Conservation (phyloP, 441 rosid species). For the Biscutella auriculata region DNA sequence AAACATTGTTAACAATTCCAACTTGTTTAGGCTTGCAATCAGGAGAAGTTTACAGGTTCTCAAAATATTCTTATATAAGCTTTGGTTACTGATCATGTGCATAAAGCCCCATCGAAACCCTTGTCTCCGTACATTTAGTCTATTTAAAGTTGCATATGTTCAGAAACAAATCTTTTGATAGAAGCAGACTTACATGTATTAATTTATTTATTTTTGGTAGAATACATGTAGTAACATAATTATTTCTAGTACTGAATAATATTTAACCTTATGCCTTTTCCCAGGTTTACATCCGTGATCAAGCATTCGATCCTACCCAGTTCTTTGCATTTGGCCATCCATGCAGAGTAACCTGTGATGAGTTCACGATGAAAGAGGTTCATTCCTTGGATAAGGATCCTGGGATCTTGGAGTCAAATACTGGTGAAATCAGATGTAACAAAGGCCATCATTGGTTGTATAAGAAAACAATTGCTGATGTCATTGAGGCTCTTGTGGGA, state of each 20-base stretch:
- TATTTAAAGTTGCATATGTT: neutral
- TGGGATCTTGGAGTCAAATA: conserved; percentile 23
- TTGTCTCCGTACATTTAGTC: neutral
- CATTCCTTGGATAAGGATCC: conserved; percentile 29
- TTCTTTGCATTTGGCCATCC: conserved; percentile 74
- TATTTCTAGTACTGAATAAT: neutral
- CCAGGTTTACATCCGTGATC: conserved; percentile 91
- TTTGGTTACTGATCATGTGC: conserved; percentile 5
- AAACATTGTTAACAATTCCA: conserved; percentile 67
- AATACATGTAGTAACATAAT: neutral
- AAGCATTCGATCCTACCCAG: conserved; percentile 67
- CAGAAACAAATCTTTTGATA: conserved; percentile 1
- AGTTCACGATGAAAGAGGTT: conserved; percentile 30
- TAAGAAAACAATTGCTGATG: conserved; percentile 86
- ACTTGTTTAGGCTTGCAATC: conserved; percentile 60
- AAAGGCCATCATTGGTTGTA: conserved; percentile 76
- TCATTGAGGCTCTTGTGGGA: conserved; percentile 89
- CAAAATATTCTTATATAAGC: neutral
- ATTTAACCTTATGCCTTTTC: conserved; percentile 5
- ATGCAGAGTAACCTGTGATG: conserved; percentile 55
- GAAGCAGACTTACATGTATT: neutral
- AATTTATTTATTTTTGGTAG: neutral
- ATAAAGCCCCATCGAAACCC: conserved; percentile 6
- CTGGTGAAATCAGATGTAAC: conserved; percentile 59
- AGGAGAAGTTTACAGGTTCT: conserved; percentile 64